Evolutionary conservation across 768 basidiomycete species (phyloP), one percentile per base, ranked within the genome.

Genomic region (Pleurotus giganteus): DNA sequence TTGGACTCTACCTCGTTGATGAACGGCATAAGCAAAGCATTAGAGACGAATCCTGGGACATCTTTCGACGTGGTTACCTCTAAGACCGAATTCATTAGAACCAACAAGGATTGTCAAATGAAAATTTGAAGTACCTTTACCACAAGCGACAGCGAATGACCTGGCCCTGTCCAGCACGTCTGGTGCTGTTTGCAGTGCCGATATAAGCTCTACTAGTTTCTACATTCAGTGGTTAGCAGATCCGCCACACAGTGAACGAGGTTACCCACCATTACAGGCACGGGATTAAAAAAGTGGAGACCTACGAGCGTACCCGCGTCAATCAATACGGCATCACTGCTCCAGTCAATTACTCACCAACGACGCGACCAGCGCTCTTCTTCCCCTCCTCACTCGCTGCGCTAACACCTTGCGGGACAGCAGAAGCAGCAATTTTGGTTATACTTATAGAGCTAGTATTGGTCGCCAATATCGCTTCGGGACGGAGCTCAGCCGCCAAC

Each of bases 381-480:
- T 78, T 82, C 5, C 88, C 91, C 60, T 79, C 77, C 31, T 79
- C 81, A 58, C 84, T 87, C 5, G 86, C 75, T 15, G 86, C 73
- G 52, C 73, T 74, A 37, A 76, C 65, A 23, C 84, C 83, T 49
- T 77, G 69, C 0, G 84, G 83, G 17, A 94, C 70, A 6, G 89
- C 86, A 27, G 90, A 75, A 5, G 88, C 88, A 0, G 95, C 94
- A 50, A 98, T 91, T 73, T 95, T 95, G 19, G 94, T 94, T 42
- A 98, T 86, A 60, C 89, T 92, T 59, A 98, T 98, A 8, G 91
- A 93, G 54, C 92, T 94, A 2, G 95, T 98, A 64, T 98, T 98
- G 39, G 86, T 84, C 0, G 94, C 95, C 19, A 98, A 76, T 47
- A 98, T 94, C 6, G 91, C 82, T 28, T 81, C 76, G 0, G 88